A percentile compares a stretch with the other conserved stretches of the same genome.
Evolutionary conservation across 2,329 filamentous ascomycete genomes (phyloP).

Genomic region (Emmonsia crescens): DNA sequence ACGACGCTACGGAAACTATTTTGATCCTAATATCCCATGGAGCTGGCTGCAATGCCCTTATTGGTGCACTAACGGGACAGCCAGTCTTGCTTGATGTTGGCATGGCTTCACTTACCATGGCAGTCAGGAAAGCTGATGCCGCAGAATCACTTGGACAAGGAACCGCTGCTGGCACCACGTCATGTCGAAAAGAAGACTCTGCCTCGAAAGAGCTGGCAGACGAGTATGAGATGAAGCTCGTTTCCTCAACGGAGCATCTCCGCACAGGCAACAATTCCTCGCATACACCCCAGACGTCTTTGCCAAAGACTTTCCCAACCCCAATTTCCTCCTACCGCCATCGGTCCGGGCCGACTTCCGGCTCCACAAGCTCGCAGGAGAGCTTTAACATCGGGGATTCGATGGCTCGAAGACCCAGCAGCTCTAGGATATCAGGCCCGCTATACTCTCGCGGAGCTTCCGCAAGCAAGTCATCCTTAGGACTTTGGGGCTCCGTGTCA

Average conservation of each 20-base stretch:
- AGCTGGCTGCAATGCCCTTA: conserved; percentile 88
- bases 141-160: neutral
- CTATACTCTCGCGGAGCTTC: neutral
- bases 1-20: conserved; percentile 62
- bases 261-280: conserved; percentile 35
- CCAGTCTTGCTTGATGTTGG: conserved; percentile 84
- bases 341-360: conserved; percentile 20
- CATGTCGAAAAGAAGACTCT: neutral
- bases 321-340: conserved; percentile 24
- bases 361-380: conserved; percentile 17
- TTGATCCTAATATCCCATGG: conserved; percentile 87
- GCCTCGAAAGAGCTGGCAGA: conserved; percentile 24
- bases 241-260: conserved; percentile 52
- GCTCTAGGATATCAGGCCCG: neutral
- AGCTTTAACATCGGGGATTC: conserved; percentile 18
- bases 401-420: neutral
- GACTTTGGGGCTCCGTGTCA: conserved; percentile 28
- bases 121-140: conserved; percentile 45
- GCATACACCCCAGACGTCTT: conserved; percentile 16
- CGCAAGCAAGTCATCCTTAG: conserved; percentile 16
- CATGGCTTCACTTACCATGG: conserved; percentile 86
- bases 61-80: conserved; percentile 82
- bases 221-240: conserved; percentile 48
- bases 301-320: conserved; percentile 14
- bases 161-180: neutral